Base-by-base conservation (phyloP, 305 asterid genomes). In the Fraxinus albicans region DNA sequence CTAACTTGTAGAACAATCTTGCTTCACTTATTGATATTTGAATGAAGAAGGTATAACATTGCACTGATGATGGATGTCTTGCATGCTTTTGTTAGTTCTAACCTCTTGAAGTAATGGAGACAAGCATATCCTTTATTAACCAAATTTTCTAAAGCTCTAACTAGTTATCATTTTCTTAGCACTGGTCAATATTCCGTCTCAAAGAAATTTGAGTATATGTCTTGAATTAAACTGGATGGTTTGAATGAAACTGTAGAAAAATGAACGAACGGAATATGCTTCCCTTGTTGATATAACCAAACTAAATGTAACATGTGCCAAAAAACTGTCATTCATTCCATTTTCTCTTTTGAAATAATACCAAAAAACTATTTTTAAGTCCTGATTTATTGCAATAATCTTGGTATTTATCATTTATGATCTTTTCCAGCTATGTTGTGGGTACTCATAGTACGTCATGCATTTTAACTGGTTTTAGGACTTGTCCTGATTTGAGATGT, bases 401-500 rank as follows among this genome's bases (percentile, higher is more conserved):
- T 23, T 69, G 75, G 21, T 69, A 69, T 27, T 67, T 67, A 25
- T 67, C 73, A 29, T 67, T 67, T 70, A 31, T 33, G 76, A 72
- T 72, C 44, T 72, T 8, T 12, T 33, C 44, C 76, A 33, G 76
- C 1, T 15, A 72, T 44, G 42, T 34, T 33, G 25, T 72, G 5
- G 76, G 44, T 33, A 72, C 76, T 33, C 34, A 31, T 5, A 33
- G 76, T 72, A 2, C 44, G 5, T 21, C 21, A 72, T 72, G 42
- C 75, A 69, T 69, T 15, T 69, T 33, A 72, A 72, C 42, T 34
- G 21, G 76, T 72, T 72, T 17, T 72, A 72, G 27, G 44, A 72
- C 44, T 72, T 34, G 29, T 15, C 80, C 79, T 85, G 70, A 81
- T 50, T 79, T 82, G 81, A 79, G 83, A 79, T 79, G 53, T 79